These are phyloP conservation scores for Vanrija humicola DNA, from an alignment of 1,284 basidiomycete genomes.

Conservation along the genomic window DNA sequence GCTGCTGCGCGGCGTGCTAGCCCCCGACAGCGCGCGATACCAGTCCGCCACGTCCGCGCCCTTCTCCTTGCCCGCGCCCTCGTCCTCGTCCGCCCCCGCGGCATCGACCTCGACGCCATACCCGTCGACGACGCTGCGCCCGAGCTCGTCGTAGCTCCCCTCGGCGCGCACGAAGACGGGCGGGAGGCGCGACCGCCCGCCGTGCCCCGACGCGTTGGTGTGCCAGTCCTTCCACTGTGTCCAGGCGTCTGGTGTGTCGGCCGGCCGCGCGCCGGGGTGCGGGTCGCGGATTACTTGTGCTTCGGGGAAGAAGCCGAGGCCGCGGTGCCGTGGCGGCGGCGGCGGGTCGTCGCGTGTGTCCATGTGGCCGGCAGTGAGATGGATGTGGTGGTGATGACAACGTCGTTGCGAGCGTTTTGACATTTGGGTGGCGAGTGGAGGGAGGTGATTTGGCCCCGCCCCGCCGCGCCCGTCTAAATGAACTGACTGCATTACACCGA, in stretches of 20 bases:
- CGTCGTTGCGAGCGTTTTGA: no score
- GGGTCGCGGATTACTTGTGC: slow-evolving; percentile 27
- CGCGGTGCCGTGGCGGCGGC: background rate
- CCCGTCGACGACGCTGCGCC: slow-evolving; percentile 26
- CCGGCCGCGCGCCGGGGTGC: background rate
- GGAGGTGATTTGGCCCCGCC: no score
- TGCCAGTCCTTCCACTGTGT: slow-evolving; percentile 39
- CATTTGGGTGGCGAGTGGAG: no score
- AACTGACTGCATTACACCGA: no score
- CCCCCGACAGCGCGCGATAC: slow-evolving; percentile 27
- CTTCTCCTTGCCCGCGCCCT: slow-evolving; percentile 5
- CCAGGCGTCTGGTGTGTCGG: slow-evolving; percentile 4
- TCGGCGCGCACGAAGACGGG: slow-evolving; percentile 34
- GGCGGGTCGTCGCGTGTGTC: no score
- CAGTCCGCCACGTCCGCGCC: slow-evolving; percentile 33
- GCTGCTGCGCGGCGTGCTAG: background rate
- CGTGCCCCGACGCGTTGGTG: slow-evolving; percentile 36
- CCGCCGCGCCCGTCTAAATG: no score
- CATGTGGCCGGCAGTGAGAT: no score
- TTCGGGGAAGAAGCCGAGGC: slow-evolving; percentile 24
- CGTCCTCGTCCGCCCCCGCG: background rate
- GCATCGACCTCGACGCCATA: slow-evolving; percentile 25
- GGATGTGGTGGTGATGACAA: no score
- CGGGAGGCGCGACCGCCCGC: slow-evolving; percentile 17
- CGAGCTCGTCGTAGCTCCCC: slow-evolving; percentile 35